These are phyloP conservation scores for Epichloe festucae DNA, from an alignment of 2,329 filamentous ascomycete species.

Conservation along the genomic window DNA sequence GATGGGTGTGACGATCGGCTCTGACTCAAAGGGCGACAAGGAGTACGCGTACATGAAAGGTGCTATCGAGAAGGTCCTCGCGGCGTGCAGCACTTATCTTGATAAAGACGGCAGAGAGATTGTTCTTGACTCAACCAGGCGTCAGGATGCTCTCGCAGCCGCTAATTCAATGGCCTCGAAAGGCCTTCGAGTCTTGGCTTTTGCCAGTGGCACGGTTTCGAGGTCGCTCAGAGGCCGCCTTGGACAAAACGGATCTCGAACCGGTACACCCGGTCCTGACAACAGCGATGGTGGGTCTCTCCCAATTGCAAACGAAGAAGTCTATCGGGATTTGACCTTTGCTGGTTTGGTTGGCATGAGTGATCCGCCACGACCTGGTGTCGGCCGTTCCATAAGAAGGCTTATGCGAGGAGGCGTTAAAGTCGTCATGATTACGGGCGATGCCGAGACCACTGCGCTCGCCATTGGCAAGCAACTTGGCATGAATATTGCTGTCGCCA, in stretches of 20 bases:
- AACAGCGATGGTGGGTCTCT: slow-evolving; percentile 24
- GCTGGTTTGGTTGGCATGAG: slow-evolving; percentile 94
- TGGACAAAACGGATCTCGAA: slow-evolving; percentile 27
- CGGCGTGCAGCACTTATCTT: slow-evolving; percentile 81
- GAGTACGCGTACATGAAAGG: slow-evolving; percentile 94
- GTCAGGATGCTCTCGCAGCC: slow-evolving; percentile 62
- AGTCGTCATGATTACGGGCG: slow-evolving; percentile 98
- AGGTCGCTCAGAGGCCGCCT: slow-evolving; percentile 31
- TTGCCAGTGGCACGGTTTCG: slow-evolving; percentile 68
- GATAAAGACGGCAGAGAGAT: slow-evolving; percentile 77
- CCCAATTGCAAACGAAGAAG: slow-evolving; percentile 48
- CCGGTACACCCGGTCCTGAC: slow-evolving; percentile 36
- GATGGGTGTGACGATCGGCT: slow-evolving; percentile 89
- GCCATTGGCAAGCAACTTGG: slow-evolving; percentile 93
- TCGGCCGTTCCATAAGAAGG: slow-evolving; percentile 76
- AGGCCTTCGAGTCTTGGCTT: slow-evolving; percentile 80
- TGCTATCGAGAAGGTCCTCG: slow-evolving; percentile 74
- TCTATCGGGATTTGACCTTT: slow-evolving; percentile 76
- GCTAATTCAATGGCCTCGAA: slow-evolving; percentile 80
- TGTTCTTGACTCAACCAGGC: slow-evolving; percentile 63
- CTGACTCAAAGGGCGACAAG: slow-evolving; percentile 44
- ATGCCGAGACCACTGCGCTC: slow-evolving; percentile 86
- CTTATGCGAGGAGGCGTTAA: slow-evolving; percentile 91
- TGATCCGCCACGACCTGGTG: slow-evolving; percentile 82
- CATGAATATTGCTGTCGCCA: slow-evolving; percentile 60